Evolutionary conservation across 495 filamentous ascomycete species (phyloP).

Genomic region (Aspergillus sclerotioniger): DNA sequence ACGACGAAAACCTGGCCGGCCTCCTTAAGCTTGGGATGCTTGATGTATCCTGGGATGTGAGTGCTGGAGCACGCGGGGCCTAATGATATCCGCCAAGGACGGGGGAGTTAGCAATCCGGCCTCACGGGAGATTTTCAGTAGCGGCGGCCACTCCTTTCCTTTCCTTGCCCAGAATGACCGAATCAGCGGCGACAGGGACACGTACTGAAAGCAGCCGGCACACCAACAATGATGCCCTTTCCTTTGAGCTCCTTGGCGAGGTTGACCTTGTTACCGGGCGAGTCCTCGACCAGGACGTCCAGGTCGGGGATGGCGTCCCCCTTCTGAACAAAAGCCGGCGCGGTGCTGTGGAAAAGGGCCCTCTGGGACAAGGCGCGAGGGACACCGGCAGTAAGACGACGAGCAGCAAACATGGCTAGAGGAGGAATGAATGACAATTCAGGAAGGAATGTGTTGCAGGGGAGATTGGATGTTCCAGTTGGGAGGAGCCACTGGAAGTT

Average conservation of each 20-base stretch:
- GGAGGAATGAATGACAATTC: conserved; percentile 2
- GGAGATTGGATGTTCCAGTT: not conserved
- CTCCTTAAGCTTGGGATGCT: conserved; percentile 66
- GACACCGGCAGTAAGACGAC: conserved; percentile 36
- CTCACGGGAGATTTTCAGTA: not conserved
- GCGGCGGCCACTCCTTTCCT: not conserved
- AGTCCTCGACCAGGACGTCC: conserved; percentile 56
- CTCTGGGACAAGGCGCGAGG: conserved; percentile 37
- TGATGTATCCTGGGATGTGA: conserved; percentile 82
- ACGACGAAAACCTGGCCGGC: conserved; percentile 84
- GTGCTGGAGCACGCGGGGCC: conserved; percentile 72
- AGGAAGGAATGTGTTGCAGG: not conserved
- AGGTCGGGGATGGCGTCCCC: conserved; percentile 64
- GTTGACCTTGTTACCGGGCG: conserved; percentile 81
- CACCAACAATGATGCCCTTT: conserved; percentile 80
- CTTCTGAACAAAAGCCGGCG: conserved; percentile 54
- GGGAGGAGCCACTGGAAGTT: not conserved
- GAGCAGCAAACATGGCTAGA: conserved; percentile 42
- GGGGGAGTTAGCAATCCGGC: not conserved
- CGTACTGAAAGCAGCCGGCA: conserved; percentile 85
- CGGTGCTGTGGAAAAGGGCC: conserved; percentile 52
- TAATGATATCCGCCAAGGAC: conserved; percentile 20
- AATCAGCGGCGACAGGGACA: conserved; percentile 10
- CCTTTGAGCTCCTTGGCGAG: conserved; percentile 71
- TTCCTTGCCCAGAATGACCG: not conserved